Evolutionary conservation across 257 asterid genomes (phyloP), one percentile per base, ranked within the genome.

Genomic region (Nicotiana undulata): DNA sequence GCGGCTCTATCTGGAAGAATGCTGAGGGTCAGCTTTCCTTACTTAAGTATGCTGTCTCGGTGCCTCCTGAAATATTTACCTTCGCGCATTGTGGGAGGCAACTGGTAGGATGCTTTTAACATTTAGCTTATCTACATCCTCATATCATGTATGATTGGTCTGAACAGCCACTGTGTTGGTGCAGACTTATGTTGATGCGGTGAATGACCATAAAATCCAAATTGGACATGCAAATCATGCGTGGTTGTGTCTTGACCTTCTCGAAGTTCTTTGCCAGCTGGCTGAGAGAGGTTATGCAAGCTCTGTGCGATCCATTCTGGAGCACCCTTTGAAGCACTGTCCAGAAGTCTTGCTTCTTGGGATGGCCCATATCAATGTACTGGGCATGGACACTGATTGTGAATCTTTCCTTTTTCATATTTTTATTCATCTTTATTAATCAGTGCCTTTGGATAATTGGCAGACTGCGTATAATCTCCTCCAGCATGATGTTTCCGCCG

Each of bases 261-360:
- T 94, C 82, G 97, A 94, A 90, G 93, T 92, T 79, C 81, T 96
- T 84, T 94, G 99, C 81, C 92, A 86, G 86, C 87, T 94, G 79
- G 90, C 98, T 80, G 99, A 94, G 84, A 89, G 89, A 89, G 98
- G 99, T n/a, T 95, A 96, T 88, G 98, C 98, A 79, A 92, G 85
- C 84, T 79, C 78, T 81, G 98, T 94, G 83, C 93, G 94, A 79
- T 84, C 90, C 75, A 81, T 94, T 84, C 92, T 96, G 60, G 94
- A 90, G 80, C 76, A 81, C 89, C 98, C 99, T 82, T 93, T 93
- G 34, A 85, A 87, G 82, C 88, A 87, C 83, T 94, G 92, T 88
- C 98, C 99, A 10, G 97, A 96, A 89, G 83, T 88, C 77, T 87
- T 96, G 89, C 93, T 96, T 84, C 94, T 91, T 67, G 98, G 98